Percentiles rank a stretch among this genome's conserved stretches.
These are phyloP conservation scores for Musa troglodytarum DNA, from an alignment of 176 grass and related monocot genomes.

Conservation along the genomic window DNA sequence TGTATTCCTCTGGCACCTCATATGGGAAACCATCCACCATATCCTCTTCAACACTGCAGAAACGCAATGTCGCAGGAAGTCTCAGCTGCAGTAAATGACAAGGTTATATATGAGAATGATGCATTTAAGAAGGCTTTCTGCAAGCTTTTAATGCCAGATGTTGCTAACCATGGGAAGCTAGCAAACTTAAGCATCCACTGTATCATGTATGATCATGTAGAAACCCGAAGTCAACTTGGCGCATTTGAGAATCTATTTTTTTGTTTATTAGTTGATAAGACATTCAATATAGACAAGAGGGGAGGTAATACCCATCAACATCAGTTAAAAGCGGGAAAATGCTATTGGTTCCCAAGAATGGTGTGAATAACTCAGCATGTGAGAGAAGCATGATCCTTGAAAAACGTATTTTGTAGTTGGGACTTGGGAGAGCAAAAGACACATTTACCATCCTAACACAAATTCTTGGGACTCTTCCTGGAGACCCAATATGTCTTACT, in stretches of 20 bases:
- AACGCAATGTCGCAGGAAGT: constrained; percentile 92
- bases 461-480: too few species aligned
- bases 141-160: constrained; percentile 28
- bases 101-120: constrained; percentile 85
- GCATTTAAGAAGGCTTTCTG: constrained; percentile 34
- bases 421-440: too few species aligned
- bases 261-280: not conserved
- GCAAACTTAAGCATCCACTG: not conserved
- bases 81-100: constrained; percentile 99
- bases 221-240: not conserved
- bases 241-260: not conserved
- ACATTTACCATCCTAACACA: too few species aligned
- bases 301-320: not conserved
- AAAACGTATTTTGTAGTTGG: too few species aligned
- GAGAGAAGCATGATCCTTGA: too few species aligned
- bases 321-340: not conserved
- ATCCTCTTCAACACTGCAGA: constrained; percentile 99
- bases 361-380: too few species aligned
- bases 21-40: constrained; percentile 94
- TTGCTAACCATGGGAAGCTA: constrained; percentile 16
- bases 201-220: not conserved
- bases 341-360: not conserved
- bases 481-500: too few species aligned
- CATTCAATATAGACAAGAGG: not conserved
- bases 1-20: constrained; percentile 88